Conservation (phyloP, 176 grass and related monocot species). For the Poa annua region DNA sequence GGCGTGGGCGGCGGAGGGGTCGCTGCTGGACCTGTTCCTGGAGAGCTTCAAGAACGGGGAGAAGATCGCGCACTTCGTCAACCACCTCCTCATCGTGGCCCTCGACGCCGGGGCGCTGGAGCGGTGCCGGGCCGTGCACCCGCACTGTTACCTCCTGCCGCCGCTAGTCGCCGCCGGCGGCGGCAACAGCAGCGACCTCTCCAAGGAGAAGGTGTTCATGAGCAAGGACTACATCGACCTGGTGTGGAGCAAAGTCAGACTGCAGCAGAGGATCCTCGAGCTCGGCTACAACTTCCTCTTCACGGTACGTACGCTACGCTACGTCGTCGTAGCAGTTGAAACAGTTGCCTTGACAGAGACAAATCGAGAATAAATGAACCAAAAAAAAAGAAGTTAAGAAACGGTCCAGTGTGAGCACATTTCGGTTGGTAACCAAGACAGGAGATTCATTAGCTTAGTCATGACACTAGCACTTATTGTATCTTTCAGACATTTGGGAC, state of each 20-base stretch:
- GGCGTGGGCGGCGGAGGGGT: slow-evolving; percentile 70
- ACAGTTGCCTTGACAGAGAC: not conserved
- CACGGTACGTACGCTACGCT: slow-evolving; percentile 49
- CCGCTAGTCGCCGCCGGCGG: slow-evolving; percentile 9
- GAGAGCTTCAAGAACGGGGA: slow-evolving; percentile 71
- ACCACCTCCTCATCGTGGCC: slow-evolving; percentile 75
- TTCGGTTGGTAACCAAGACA: not conserved
- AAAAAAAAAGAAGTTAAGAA: not conserved
- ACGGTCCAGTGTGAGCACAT: not conserved
- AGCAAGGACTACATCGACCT: slow-evolving; percentile 76
- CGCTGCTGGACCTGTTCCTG: slow-evolving; percentile 79
- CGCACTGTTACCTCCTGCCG: slow-evolving; percentile 69
- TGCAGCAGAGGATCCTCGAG: slow-evolving; percentile 75
- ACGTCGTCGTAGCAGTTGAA: not conserved
- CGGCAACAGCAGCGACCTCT: slow-evolving; percentile 53
- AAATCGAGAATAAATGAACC: not conserved
- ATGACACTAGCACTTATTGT: not conserved
- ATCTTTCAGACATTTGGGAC: not conserved
- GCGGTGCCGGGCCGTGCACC: slow-evolving; percentile 64
- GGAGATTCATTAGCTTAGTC: not conserved
- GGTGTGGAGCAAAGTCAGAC: slow-evolving; percentile 81
- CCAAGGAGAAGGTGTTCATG: slow-evolving; percentile 79
- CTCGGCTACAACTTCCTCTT: slow-evolving; percentile 95
- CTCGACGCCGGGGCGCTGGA: slow-evolving; percentile 57
- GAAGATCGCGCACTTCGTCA: slow-evolving; percentile 47